phyloP scores from a whole-genome alignment of 2,329 filamentous ascomycete species.

The Chaetothyriales sp. region DNA sequence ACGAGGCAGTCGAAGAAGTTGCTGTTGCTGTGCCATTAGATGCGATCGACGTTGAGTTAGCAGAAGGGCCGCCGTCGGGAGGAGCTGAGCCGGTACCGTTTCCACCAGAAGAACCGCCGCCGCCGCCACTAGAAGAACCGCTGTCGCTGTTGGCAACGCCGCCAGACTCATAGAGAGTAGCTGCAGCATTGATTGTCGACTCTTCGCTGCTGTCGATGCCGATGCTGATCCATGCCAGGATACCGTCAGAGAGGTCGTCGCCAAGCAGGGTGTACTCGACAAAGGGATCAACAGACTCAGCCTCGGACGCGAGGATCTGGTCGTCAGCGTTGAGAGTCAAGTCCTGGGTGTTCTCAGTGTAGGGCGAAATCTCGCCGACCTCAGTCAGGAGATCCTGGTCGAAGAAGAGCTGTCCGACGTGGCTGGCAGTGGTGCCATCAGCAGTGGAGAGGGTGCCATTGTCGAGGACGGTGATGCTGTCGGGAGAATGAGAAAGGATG shows the following conservation, averaged over 20 bases:
- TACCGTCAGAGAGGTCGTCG: constrained; percentile 35
- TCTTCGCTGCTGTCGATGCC: constrained; percentile 31
- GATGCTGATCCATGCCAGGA: constrained; percentile 40
- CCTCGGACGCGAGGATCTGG: constrained; percentile 33
- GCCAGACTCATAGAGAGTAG: constrained; percentile 22
- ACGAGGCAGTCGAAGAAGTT: neutral
- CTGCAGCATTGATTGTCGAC: constrained; percentile 18
- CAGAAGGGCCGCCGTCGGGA: too few relatives aligned
- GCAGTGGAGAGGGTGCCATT: constrained; percentile 6
- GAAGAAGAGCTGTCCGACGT: constrained; percentile 52
- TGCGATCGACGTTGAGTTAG: too few relatives aligned
- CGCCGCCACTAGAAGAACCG: neutral
- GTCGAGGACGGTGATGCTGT: constrained; percentile 22
- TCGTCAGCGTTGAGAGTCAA: constrained; percentile 40
- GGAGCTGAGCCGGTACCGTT: neutral
- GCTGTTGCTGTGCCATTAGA: too few relatives aligned
- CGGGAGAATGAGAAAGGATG: constrained; percentile 21
- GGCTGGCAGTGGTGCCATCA: constrained; percentile 21
- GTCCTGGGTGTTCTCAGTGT: constrained; percentile 32
- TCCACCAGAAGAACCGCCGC: neutral
- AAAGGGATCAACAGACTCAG: constrained; percentile 41
- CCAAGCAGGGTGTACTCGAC: constrained; percentile 44
- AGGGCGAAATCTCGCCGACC: constrained; percentile 36
- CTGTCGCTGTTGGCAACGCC: constrained; percentile 15
- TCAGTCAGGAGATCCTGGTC: constrained; percentile 42